These are phyloP conservation scores for Boletus sp. DNA, from an alignment of 768 basidiomycete species.

Conservation along the genomic window DNA sequence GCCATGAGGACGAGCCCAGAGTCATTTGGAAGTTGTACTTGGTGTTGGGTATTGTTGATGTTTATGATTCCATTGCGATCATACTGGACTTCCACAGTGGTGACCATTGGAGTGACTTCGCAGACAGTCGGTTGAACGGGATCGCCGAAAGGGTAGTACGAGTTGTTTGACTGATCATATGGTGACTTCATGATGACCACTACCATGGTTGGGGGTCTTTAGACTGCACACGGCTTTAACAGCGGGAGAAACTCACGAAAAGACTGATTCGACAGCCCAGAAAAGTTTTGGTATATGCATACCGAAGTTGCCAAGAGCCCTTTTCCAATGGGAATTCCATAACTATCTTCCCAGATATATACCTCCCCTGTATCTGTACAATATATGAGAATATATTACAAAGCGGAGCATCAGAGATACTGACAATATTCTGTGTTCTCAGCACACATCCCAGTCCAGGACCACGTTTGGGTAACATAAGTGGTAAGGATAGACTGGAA, in stretches of 20 bases:
- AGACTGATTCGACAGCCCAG: not conserved
- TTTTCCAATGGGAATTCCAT: too few species aligned
- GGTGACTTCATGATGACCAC: not conserved
- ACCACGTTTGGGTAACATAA: not conserved
- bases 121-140: not conserved
- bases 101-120: not conserved
- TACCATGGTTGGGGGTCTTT: not conserved
- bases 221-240: not conserved
- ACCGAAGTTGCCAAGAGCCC: not conserved
- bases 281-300: not conserved
- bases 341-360: not conserved
- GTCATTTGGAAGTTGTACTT: not conserved
- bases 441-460: not conserved
- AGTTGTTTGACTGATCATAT: too few species aligned
- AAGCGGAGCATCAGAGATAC: not conserved
- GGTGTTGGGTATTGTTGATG: not conserved
- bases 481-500: fast-evolving
- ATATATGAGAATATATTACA: not conserved
- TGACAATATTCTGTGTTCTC: not conserved
- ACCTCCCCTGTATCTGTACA: not conserved
- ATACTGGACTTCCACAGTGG: not conserved
- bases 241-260: not conserved
- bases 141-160: too few species aligned
- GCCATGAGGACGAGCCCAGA: not conserved
- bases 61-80: not conserved